Percentiles rank a stretch among this genome's conserved stretches.
Evolutionary conservation across 768 basidiomycete species (phyloP).

Genomic region (Mycena capillaripes): DNA sequence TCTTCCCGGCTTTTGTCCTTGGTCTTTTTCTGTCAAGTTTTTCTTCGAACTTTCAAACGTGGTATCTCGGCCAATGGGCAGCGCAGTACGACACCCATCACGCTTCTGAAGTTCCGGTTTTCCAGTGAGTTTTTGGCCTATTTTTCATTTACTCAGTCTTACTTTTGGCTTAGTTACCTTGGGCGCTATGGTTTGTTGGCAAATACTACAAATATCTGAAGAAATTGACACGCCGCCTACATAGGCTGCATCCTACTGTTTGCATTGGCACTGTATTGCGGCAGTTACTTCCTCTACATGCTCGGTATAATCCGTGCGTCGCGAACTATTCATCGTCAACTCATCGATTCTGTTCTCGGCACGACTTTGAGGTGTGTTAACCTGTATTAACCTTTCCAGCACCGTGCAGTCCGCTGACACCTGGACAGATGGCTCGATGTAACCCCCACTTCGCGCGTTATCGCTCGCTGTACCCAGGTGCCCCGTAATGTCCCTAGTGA

Average conservation of each 20-base stretch:
- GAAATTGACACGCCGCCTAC: not conserved
- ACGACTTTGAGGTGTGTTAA: constrained; percentile 72
- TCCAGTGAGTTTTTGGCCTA: constrained; percentile 47
- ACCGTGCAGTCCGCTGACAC: not conserved
- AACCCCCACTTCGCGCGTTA: constrained; percentile 66
- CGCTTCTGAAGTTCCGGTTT: constrained; percentile 49
- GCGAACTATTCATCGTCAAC: constrained; percentile 62
- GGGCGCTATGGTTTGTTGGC: not conserved
- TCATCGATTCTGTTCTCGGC: constrained; percentile 67
- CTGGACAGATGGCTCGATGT: constrained; percentile 62
- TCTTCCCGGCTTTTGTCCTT: constrained; percentile 47
- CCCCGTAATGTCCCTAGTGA: not conserved
- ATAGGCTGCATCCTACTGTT: constrained; percentile 49
- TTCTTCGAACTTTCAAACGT: constrained; percentile 50
- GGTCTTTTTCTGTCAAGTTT: constrained; percentile 44
- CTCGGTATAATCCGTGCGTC: constrained; percentile 68
- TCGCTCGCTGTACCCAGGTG: constrained; percentile 68
- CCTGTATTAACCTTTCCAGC: not conserved
- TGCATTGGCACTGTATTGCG: constrained; percentile 49
- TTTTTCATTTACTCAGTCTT: not conserved
- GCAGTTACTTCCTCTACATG: constrained; percentile 56
- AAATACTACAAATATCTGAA: not conserved
- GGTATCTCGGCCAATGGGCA: constrained; percentile 62
- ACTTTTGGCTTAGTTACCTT: constrained; percentile 4
- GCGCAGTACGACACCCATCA: constrained; percentile 50